Conservation (phyloP, 2,329 filamentous ascomycete species). For the Exserohilum turcica region DNA sequence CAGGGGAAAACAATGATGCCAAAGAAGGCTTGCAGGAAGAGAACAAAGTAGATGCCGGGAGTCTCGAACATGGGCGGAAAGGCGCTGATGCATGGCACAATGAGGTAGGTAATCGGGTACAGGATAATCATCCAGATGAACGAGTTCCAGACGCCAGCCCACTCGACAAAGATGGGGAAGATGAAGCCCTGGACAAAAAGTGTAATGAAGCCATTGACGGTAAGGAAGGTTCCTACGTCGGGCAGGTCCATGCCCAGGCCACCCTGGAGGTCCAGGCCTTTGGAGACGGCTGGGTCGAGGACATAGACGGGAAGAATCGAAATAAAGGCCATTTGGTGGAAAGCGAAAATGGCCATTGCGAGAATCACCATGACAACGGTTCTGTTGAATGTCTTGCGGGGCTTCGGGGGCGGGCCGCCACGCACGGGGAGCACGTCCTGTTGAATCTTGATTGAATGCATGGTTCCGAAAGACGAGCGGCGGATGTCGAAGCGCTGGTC, state of each 20-base stretch:
- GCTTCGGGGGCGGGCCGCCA: conserved; percentile 18
- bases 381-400: conserved; percentile 58
- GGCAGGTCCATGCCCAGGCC: conserved; percentile 69
- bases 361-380: conserved; percentile 76
- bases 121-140: conserved; percentile 69
- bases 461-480: conserved; percentile 45
- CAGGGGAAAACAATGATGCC: conserved; percentile 72
- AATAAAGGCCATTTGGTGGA: conserved; percentile 88
- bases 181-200: conserved; percentile 75
- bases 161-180: conserved; percentile 68
- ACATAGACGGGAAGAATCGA: conserved; percentile 91
- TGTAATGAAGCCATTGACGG: conserved; percentile 72
- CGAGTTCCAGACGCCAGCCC: conserved; percentile 69
- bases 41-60: conserved; percentile 66
- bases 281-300: conserved; percentile 66
- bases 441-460: conserved; percentile 43
- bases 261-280: conserved; percentile 54
- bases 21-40: conserved; percentile 69
- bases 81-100: conserved; percentile 69
- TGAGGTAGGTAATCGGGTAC: conserved; percentile 70
- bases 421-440: conserved; percentile 33
- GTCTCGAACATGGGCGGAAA: conserved; percentile 60
- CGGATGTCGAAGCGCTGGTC: conserved; percentile 45
- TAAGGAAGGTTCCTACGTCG: conserved; percentile 70
- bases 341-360: conserved; percentile 86